Base-by-base conservation (phyloP, 768 basidiomycete species). In the Postia placenta region DNA sequence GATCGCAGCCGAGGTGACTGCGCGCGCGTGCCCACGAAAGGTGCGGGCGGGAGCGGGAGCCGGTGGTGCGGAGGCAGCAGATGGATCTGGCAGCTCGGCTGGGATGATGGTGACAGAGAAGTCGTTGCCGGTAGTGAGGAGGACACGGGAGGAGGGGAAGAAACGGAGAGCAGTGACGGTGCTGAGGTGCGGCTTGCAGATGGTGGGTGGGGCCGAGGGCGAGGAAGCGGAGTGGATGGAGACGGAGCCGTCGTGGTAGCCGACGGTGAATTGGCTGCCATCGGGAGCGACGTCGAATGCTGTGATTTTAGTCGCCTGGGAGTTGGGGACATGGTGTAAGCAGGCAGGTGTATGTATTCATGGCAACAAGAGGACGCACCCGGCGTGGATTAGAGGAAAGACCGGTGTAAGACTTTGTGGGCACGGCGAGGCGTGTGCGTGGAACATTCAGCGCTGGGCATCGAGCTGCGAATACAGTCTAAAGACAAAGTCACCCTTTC, bases 91-190 rank as follows among this genome's bases (percentile, higher is more conserved):
- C 27, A 73, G 71, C 3, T 79, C 74, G 0, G 85, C 80, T 6
- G 86, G 77, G 45, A 85, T 76, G 50, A 93, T 74, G 22, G 78
- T 68, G 2, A 91, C 64, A 0, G 78, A 69, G 56, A 88, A 83
- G 61, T 90, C 87, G 4, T 76, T 76, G 0, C 84, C 80, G 0
- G 81, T 72, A 4, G 85, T 79, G 9, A 93, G 73, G 1, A 90
- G 69, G 14, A 90, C 87, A 35, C 81, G 71, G 11, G 78, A 82
- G 0, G 83, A 86, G 1, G 85, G 85, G 65, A 87, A 85, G 70
- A 83, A 85, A 37, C 69, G 72, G 23, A 84, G 64, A 19, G 74
- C 72, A 2, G 76, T 75, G n/a, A 79, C 69, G 1, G 74, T 73
- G 64, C 77, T 80, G 17, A 76, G 64, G 55, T 83, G 79, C 0